Evolutionary conservation across 352 stramenopile genomes (phyloP), one percentile per base, ranked within the genome.

Genomic region (Blastocystis sp.): DNA sequence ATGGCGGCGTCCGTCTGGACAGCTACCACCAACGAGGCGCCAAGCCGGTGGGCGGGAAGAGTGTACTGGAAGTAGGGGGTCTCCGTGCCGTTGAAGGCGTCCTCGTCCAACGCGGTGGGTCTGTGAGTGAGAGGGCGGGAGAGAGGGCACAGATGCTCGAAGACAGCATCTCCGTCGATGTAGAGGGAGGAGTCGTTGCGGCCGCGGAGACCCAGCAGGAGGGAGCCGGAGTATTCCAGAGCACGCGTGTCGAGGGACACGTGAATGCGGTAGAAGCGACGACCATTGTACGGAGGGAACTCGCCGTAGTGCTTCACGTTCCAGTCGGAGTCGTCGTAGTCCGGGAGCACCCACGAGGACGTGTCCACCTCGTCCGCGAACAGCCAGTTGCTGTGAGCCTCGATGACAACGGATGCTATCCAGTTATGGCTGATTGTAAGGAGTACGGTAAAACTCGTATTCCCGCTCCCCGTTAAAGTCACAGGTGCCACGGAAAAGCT

Each of bases 111-210:
- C 1, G 19, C 43, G 1, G 71, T 81, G 45, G 64, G 21, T 11
- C 69, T 79, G 40, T 24, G 28, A 59, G 34, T 79, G 0, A 79
- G 11, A 10, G 19, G 7, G 17, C 38, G n/a, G 3, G 17, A 28
- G 7, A 6, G 14, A n/a, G 60, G 21, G 3, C 42, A 65, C 71
- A 81, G 48, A 9, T 19, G 34, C 3, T 34, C 11, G 45, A 63
- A 81, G 21, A 81, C n/a, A 4, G 54, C 11, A 6, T 65, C 28
- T 3, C 71, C 71, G 60, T 81, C 66, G 4, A 64, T 0, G 40
- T 65, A 81, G 3, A 81, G 48, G 2, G 71, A 81, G 43, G 71
- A 81, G 48, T 63, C 48, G 34, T 81, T 65, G n/a, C 59, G 71
- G 9, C 40, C 42, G 43, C 7, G 24, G 57, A 81, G 43, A n/a